phyloP scores from a whole-genome alignment of 306 rosid species.

The Begonia masoniana region DNA sequence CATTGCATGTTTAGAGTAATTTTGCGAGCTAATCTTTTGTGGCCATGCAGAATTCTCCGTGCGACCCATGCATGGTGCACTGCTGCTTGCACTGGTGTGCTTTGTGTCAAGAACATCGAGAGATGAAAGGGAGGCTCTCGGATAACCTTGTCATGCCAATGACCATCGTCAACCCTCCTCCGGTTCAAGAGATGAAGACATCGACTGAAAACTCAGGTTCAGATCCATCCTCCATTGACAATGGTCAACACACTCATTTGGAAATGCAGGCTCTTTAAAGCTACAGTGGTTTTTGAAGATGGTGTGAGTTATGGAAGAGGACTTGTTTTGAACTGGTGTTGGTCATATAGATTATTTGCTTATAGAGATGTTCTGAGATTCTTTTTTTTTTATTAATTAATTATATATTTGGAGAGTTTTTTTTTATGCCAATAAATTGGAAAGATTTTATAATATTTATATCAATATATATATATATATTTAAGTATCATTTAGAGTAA shows the following conservation, averaged over 20 bases:
- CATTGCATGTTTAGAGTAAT: too few species aligned
- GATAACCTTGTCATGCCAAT: constrained; percentile 46
- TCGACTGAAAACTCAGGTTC: constrained; percentile 28
- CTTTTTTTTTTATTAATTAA: too few species aligned
- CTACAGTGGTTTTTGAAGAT: neutral
- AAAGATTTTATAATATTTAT: too few species aligned
- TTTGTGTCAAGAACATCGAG: constrained; percentile 94
- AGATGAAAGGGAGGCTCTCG: constrained; percentile 74
- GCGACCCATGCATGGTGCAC: constrained; percentile 86
- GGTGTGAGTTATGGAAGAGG: too few species aligned
- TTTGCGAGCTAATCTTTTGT: too few species aligned
- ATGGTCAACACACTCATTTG: constrained; percentile 44
- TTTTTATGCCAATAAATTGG: too few species aligned
- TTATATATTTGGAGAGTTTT: too few species aligned
- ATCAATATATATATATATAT: too few species aligned
- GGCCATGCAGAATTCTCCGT: constrained; percentile 57
- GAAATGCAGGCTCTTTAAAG: constrained; percentile 76
- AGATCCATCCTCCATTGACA: constrained; percentile 34
- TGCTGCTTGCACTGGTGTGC: constrained; percentile 98
- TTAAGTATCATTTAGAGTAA: too few species aligned
- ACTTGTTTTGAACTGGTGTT: too few species aligned
- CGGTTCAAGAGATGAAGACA: constrained; percentile 71
- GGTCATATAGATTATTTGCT: too few species aligned
- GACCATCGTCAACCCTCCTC: constrained; percentile 81
- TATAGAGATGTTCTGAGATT: too few species aligned